Evolutionary conservation across 176 grass and related monocot species (phyloP).

Genomic region (Cymbopogon citratus): DNA sequence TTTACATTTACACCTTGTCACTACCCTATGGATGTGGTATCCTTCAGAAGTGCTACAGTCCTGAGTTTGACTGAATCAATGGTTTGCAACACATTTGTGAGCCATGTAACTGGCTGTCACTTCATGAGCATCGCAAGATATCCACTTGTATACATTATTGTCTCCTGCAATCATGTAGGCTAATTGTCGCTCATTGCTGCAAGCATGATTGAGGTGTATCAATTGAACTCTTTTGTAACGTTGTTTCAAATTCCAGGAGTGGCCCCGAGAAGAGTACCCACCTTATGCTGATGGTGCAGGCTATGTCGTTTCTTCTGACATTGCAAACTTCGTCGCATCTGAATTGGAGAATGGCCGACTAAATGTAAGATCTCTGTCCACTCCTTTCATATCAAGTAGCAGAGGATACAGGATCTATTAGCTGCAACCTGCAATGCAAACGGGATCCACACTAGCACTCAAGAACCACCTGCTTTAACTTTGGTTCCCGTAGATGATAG

Average conservation of each 20-base stretch:
- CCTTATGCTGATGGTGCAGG: conserved; percentile 64
- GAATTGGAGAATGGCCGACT: conserved; percentile 48
- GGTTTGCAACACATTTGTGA: neutral
- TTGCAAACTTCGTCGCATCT: conserved; percentile 44
- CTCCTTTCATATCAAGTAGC: conserved; percentile 4
- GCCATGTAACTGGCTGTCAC: conserved; percentile 4
- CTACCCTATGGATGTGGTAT: neutral
- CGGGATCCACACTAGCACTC: conserved; percentile 7
- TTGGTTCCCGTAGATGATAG: conserved; percentile 11
- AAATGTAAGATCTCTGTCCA: conserved; percentile 38
- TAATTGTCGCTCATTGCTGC: neutral
- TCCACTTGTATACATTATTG: conserved; percentile 16
- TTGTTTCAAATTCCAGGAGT: conserved; percentile 54
- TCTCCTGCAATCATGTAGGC: conserved; percentile 17
- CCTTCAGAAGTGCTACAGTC: neutral
- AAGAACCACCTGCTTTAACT: neutral
- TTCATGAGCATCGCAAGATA: conserved; percentile 15
- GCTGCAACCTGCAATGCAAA: neutral
- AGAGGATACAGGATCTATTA: conserved; percentile 10
- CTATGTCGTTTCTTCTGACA: conserved; percentile 65
- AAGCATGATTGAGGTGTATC: conserved; percentile 26
- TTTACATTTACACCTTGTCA: neutral
- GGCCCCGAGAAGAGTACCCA: conserved; percentile 52
- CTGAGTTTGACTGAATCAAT: neutral
- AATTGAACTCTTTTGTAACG: conserved; percentile 17